Evolutionary conservation across 2,329 filamentous ascomycete species (phyloP), one percentile per base, ranked within the genome.

Genomic region (Stylonectria norvegica): DNA sequence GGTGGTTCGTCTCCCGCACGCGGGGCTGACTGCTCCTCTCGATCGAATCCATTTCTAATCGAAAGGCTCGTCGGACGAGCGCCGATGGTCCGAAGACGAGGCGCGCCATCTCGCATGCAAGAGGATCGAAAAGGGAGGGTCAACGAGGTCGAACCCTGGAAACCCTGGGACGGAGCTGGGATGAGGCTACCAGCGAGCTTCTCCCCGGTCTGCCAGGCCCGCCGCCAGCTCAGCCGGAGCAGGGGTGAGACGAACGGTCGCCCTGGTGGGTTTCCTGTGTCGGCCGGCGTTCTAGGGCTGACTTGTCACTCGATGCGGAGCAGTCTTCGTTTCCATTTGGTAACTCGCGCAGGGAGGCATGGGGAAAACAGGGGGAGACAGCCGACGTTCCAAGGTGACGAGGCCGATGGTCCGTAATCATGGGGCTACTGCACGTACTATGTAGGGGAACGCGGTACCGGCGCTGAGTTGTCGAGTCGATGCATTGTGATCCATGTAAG

Each of bases 21-120:
- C 28, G 31, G 23, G 43, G 38, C 38, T 29, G 11, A 34, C 36
- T 22, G 27, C 41, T 20, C 41, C 33, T 43, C 17, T 22, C 36
- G 43, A 38, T 41, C 48, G 43, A 34, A 33, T 36, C n/a, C 43
- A 53, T 47, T 35, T 42, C 36, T 42, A 31, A 40, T 14, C 30
- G 36, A 36, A 46, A 54, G 48, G 52, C 44, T 39, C 52, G 20
- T 57, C 52, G 54, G 49, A 36, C 31, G 38, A 48, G 30, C 47
- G 19, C 53, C 54, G 54, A 57, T 22, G 52, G 40, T 28, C 54
- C 54, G 54, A 40, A 46, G 42, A 42, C 50, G 27, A 42, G 47
- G 34, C 19, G 49, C 31, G 18, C 38, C 40, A 47, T 44, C 19
- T 36, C 23, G 33, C 16, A 41, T 48, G 48, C 42, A 34, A 18